These are phyloP conservation scores for Oldenlandia corymbosa DNA, from an alignment of 257 asterid genomes.

Conservation along the genomic window DNA sequence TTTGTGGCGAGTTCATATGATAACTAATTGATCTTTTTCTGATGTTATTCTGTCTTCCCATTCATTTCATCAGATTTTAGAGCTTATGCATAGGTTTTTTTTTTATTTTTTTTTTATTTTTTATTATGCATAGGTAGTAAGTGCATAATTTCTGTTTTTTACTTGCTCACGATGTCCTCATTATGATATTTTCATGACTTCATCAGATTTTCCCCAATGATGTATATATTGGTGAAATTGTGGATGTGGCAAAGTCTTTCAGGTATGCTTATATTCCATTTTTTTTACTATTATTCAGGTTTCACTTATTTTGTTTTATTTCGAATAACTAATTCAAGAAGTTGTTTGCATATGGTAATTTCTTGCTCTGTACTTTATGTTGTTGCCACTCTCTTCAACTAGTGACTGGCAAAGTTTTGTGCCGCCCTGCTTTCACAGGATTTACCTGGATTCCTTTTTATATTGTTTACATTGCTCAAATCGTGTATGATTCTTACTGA, in stretches of 20 bases:
- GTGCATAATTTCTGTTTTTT: too few relatives aligned
- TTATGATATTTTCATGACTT: conserved; percentile 1
- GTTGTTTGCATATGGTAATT: background rate
- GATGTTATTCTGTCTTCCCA: background rate
- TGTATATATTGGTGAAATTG: conserved; percentile 57
- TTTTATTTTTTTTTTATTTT: too few relatives aligned
- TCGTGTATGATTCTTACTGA: background rate
- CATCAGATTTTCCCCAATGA: conserved; percentile 85
- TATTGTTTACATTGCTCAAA: background rate
- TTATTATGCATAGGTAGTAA: too few relatives aligned
- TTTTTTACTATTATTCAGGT: conserved; percentile 8
- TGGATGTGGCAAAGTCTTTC: conserved; percentile 55
- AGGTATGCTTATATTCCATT: conserved; percentile 38
- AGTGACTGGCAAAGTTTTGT: background rate
- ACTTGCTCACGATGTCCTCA: background rate
- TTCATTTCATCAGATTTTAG: background rate
- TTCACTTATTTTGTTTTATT: background rate
- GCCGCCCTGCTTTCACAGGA: background rate
- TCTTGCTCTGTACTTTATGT: background rate
- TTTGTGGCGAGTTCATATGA: background rate
- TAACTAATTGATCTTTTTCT: background rate
- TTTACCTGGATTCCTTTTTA: background rate
- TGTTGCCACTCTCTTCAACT: background rate
- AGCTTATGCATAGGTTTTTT: background rate
- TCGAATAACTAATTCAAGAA: background rate